A percentile compares a stretch with the other conserved stretches of the same genome.
These are phyloP conservation scores for Fomitopsis serialis DNA, from an alignment of 768 basidiomycete genomes.

Conservation along the genomic window DNA sequence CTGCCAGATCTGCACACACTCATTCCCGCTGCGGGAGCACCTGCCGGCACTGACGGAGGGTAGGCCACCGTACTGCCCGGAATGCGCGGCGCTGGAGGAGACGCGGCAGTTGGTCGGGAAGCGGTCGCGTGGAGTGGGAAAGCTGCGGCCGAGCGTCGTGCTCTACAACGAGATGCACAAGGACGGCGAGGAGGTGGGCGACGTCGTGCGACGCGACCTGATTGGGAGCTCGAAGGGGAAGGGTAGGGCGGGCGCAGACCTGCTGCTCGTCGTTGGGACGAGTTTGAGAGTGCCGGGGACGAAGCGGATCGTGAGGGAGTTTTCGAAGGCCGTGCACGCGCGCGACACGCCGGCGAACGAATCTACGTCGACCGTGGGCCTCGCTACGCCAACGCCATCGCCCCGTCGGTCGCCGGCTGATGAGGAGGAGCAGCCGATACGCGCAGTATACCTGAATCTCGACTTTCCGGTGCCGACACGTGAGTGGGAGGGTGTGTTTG, in stretches of 20 bases:
- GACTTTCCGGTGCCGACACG: constrained; percentile 82
- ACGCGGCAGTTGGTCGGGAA: constrained; percentile 73
- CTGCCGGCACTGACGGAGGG: constrained; percentile 57
- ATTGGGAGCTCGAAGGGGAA: constrained; percentile 57
- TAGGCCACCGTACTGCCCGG: constrained; percentile 69
- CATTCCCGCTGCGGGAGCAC: constrained; percentile 59
- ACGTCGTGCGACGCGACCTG: constrained; percentile 76
- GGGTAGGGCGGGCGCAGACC: constrained; percentile 69
- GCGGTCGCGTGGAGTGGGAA: constrained; percentile 74
- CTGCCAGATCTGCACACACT: constrained; percentile 76
- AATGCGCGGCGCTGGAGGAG: constrained; percentile 64
- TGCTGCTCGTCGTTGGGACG: constrained; percentile 86
- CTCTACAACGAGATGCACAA: constrained; percentile 87
- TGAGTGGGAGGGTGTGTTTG: constrained; percentile 90
- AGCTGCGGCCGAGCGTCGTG: constrained; percentile 81
- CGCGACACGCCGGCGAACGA: constrained; percentile 33
- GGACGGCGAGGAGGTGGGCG: constrained; percentile 83
- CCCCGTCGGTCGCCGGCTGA: constrained; percentile 32
- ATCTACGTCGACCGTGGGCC: constrained; percentile 16
- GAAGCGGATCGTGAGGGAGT: constrained; percentile 86
- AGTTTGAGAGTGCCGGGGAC: constrained; percentile 87
- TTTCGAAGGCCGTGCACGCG: constrained; percentile 68
- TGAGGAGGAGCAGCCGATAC: constrained; percentile 52
- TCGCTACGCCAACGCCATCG: constrained; percentile 43
- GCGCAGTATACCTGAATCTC: constrained; percentile 77